Evolutionary conservation across 768 basidiomycete species (phyloP), one percentile per base, ranked within the genome.

Genomic region (Rossbeevera mucosa): DNA sequence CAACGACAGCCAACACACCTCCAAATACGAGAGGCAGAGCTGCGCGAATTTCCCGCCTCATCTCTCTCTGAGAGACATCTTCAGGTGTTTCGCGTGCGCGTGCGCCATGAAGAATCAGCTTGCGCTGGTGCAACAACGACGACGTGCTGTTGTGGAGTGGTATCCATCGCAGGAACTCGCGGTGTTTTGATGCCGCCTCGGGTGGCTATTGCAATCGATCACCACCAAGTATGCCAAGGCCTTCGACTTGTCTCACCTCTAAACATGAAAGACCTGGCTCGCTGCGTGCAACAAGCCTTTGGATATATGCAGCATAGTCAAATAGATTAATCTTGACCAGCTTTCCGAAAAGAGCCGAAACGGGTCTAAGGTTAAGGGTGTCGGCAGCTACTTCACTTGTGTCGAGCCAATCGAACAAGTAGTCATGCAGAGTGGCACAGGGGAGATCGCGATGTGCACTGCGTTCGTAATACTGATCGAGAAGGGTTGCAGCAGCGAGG

Each of bases 401-500:
- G 61, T 92, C 87, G 24, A 92, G 69, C 91, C 91, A 93, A 47
- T 86, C 82, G 59, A 93, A 91, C 9, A 93, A 69, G 54, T 82
- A 75, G 56, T 91, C 86, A 56, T 92, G 90, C 7, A 92, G 69
- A 50, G 81, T 77, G 50, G 80, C 79, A 18, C 80, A 76, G 14
- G 76, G 71, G n/a, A 76, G 70, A 50, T 85, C 81, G 14, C 85
- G 77, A 26, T 85, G 76, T 7, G 86, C 84, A 18, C 84, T 80
- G 53, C 76, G 80, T 48, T 80, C 78, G 30, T 81, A 75, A 78
- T 86, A 88, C 28, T 75, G 73, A 3, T 72, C 74, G 47, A 91
- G 79, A 36, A 91, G 74, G 18, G 85, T 85, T 7, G 80, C 82
- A 2, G 85, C 87, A 25, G 82, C 88, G 61, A 85, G 86, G 1